Evolutionary conservation across 164 flowering plant genomes (phyloP).

Genomic region (Sextonia rubra): DNA sequence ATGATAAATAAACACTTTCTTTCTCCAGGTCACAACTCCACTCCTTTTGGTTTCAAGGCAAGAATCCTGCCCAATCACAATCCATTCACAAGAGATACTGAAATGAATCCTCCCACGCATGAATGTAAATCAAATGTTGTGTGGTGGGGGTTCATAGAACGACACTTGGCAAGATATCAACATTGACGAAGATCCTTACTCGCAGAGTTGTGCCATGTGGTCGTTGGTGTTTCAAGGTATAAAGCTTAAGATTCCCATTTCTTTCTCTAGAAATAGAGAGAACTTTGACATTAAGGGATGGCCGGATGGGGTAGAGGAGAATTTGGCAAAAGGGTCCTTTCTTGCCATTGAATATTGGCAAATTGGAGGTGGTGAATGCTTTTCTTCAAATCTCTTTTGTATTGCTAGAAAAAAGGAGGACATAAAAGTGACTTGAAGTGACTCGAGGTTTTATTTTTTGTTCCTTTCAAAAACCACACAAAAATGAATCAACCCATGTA

Average conservation of each 20-base stretch:
- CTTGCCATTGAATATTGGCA: constrained; percentile 1
- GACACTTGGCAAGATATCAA: constrained; percentile 2
- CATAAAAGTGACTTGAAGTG: neutral
- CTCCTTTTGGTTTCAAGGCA: neutral
- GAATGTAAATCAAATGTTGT: neutral
- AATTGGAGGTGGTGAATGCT: constrained; percentile 1
- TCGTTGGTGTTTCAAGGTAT: constrained; percentile 5
- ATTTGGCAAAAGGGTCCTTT: neutral
- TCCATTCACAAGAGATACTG: neutral
- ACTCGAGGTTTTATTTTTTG: neutral
- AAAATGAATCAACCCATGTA: too few relatives aligned
- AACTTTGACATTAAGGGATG: neutral
- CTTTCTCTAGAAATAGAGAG: neutral
- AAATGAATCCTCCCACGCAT: neutral
- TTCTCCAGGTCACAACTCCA: neutral
- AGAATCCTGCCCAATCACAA: neutral
- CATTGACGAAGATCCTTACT: neutral
- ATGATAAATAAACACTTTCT: neutral
- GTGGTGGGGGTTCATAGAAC: neutral
- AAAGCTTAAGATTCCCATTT: constrained; percentile 8
- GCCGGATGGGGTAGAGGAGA: neutral
- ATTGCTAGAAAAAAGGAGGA: neutral
- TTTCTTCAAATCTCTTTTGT: neutral
- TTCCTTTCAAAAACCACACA: neutral
- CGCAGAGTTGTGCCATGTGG: constrained; percentile 3